Evolutionary conservation across 202 grass and related monocot species (phyloP), one percentile per base, ranked within the genome.

Genomic region (Carex arenaria): DNA sequence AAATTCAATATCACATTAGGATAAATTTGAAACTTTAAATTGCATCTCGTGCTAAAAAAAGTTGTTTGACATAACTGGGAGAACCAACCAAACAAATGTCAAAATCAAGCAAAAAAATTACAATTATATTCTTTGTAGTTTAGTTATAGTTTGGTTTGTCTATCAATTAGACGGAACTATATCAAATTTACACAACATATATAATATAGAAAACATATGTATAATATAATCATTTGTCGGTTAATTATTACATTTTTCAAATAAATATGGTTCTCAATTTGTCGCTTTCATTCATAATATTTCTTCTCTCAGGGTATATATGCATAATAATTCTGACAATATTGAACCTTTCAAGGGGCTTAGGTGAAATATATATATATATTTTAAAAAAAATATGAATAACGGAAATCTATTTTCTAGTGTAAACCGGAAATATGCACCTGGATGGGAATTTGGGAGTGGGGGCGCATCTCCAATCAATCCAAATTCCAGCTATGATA

Each of bases 401-500:
- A 62, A 26, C 7, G 60, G 8, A 62, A 62, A 62, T 26, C 60
- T 19, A 74, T 54, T 64, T 64, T 30, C 30, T 4, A 72, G 20
- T 47, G 34, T 63, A 80, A 80, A 80, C 32, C 28, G 30, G 53
- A 60, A 59, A 49, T 64, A 47, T 81, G 38, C 60, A 66, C 10
- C 28, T 79, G 30, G 10, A 47, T 81, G 4, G 31, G 42, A 79
- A 79, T 80, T 62, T 82, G 43, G 43, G 52, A 57, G 49, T 80
- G 30, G 80, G 75, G 43, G 42, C 63, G 43, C 61, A 82, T 63
- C 38, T 53, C 45, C 62, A 69, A 82, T 82, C 80, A 82, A 54
- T 51, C 62, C n/a, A n/a, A n/a, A n/a, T n/a, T n/a, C n/a, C 80
- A 82, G 80, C 80, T 68, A 82, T 55, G 18, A 82, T 63, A 10